Percentiles rank a stretch among this genome's conserved stretches.
These are phyloP conservation scores for Ceriops zippeliana DNA, from an alignment of 345 rosid genomes.

Conservation along the genomic window DNA sequence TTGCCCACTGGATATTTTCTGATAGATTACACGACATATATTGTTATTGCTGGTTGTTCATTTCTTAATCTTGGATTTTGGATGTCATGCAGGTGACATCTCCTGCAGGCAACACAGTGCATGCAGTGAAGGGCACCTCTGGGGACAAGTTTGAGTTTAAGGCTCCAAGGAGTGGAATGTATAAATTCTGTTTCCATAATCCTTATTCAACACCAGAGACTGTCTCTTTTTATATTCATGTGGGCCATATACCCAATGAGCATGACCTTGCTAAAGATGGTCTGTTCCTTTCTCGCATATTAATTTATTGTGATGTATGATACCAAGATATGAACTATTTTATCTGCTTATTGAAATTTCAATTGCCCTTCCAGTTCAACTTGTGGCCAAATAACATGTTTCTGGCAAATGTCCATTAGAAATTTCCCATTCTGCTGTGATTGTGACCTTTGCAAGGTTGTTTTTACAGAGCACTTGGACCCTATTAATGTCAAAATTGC, in stretches of 20 bases:
- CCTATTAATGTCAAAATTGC: conserved; percentile 93
- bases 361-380: not conserved
- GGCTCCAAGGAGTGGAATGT: conserved; percentile 94
- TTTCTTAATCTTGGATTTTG: conserved; percentile 6
- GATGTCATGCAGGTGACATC: conserved; percentile 61
- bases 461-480: conserved; percentile 76
- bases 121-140: conserved; percentile 71
- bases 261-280: conserved; percentile 97
- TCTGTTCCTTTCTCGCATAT: conserved; percentile 23
- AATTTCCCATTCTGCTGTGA: conserved; percentile 1
- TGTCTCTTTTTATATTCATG: conserved; percentile 88
- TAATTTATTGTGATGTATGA: not conserved
- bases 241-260: conserved; percentile 91
- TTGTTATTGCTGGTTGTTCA: not conserved
- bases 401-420: not conserved
- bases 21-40: not conserved
- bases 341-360: not conserved
- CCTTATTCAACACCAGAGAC: conserved; percentile 92
- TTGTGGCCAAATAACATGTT: not conserved
- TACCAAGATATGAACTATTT: not conserved
- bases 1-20: no score
- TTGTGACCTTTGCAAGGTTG: not conserved
- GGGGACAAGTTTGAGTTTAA: conserved; percentile 93
- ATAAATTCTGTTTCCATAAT: conserved; percentile 92
- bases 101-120: conserved; percentile 69